Conservation (phyloP, 2,329 filamentous ascomycete species). For the Verticillium tricorpus region DNA sequence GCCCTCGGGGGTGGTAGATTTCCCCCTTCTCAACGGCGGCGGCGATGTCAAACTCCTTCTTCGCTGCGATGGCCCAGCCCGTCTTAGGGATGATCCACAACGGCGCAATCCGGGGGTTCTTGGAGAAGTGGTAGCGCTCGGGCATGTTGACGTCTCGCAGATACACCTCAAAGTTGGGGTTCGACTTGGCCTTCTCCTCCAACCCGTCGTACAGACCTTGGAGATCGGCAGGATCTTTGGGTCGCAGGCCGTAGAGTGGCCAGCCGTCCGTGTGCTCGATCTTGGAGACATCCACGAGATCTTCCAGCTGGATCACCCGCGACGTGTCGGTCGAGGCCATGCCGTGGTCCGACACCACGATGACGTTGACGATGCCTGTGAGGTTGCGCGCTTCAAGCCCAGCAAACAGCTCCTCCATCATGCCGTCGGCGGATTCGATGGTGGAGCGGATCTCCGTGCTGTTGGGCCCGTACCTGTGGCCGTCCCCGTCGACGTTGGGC, state of each 20-base stretch:
- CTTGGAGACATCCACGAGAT: slow-evolving; percentile 71
- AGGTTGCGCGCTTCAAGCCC: slow-evolving; percentile 80
- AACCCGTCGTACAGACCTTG: slow-evolving; percentile 61
- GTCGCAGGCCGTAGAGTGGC: slow-evolving; percentile 86
- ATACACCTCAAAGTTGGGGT: slow-evolving; percentile 79
- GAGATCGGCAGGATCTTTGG: slow-evolving; percentile 65
- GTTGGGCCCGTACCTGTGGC: slow-evolving; percentile 87
- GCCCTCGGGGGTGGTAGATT: slow-evolving; percentile 73
- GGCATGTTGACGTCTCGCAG: slow-evolving; percentile 87
- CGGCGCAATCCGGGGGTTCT: slow-evolving; percentile 86
- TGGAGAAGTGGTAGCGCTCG: slow-evolving; percentile 82
- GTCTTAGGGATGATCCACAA: slow-evolving; percentile 91
- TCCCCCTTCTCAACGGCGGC: slow-evolving; percentile 59
- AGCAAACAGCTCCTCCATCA: slow-evolving; percentile 72
- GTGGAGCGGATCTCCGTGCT: slow-evolving; percentile 83
- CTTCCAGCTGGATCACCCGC: slow-evolving; percentile 83
- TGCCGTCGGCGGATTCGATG: slow-evolving; percentile 73
- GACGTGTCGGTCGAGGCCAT: slow-evolving; percentile 89
- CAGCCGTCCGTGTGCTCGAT: slow-evolving; percentile 88
- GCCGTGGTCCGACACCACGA: slow-evolving; percentile 96
- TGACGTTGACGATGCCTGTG: slow-evolving; percentile 84
- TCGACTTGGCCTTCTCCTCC: slow-evolving; percentile 49
- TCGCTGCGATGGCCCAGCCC: slow-evolving; percentile 86
- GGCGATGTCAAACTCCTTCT: slow-evolving; percentile 70
- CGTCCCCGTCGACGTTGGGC: slow-evolving; percentile 82